Percentiles rank a stretch among this genome's conserved stretches.
Conservation (phyloP, 2,329 filamentous ascomycete genomes). For the Trichoderma breve region DNA sequence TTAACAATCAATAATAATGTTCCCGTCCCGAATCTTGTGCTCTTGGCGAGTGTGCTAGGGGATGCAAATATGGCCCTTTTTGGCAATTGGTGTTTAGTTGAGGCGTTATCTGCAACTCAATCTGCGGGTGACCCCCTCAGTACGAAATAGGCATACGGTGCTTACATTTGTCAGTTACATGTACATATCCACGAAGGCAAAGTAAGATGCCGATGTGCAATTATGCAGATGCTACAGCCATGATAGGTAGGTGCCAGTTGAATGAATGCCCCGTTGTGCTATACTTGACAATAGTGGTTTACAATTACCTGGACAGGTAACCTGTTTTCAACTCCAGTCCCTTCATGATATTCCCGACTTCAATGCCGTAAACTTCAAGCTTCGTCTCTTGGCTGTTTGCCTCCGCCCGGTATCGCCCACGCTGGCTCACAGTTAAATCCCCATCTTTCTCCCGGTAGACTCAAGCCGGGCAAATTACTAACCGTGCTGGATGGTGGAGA, state of each 20-base stretch:
- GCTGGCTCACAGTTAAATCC: not conserved
- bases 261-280: not conserved
- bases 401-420: not conserved
- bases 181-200: not conserved
- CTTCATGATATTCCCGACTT: not conserved
- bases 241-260: not conserved
- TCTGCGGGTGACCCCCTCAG: not conserved
- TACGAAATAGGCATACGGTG: conserved; percentile 8
- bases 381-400: not conserved
- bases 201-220: not conserved
- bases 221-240: not conserved
- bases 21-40: not conserved
- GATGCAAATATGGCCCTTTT: not conserved
- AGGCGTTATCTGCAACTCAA: conserved; percentile 2
- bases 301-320: not conserved
- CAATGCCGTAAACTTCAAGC: not conserved
- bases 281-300: not conserved
- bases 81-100: conserved; percentile 4
- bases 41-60: not conserved
- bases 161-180: not conserved
- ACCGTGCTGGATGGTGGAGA: conserved; percentile 2
- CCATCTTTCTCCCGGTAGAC: not conserved
- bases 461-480: conserved; percentile 7
- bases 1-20: not conserved
- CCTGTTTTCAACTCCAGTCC: not conserved